Evolutionary conservation across 1,284 basidiomycete genomes (phyloP), one percentile per base, ranked within the genome.

Genomic region (Cryptococcus depauperatus): DNA sequence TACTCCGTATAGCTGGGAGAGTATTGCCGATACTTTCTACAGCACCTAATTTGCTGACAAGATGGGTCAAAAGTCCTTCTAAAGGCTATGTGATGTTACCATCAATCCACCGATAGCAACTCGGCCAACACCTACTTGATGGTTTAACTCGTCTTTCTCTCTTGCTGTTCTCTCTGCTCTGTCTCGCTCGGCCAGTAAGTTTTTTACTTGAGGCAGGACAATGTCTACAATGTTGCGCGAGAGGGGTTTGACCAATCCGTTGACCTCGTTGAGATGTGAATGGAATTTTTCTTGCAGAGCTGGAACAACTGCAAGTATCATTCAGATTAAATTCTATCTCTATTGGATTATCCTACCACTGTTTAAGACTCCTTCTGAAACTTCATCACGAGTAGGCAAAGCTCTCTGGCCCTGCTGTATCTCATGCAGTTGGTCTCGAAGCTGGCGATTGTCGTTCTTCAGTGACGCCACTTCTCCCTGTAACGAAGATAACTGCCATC

Each of bases 341-440:
- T 6, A 33, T 14, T n/a, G 32, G 32, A 33, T n/a, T 7, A 18
- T n/a, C 59, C 44, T 30, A 65, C 61, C 19, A 22, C 55, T 51
- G 1, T 52, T 50, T 16, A 39, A 44, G 32, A 66, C 35, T 23
- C 59, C 60, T 27, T 60, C 62, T 14, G 47, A 51, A 18, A 62
- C 37, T 28, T 66, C 64, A 22, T 61, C 56, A 10, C 47, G 51
- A 0, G 60, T 60, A 8, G 60, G 56, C 21, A 64, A 35, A 1
- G 51, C 50, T 23, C 46, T 51, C 22, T 58, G 46, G n/a, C 51
- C 51, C 6, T 48, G 52, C 13, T 46, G 48, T 3, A 66, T 27
- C 10, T 57, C 61, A 44, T 64, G 58, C 2, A 56, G n/a, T 34
- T 51, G 37, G 41, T 66, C 61, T 29, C 61, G 54, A 10, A 59